Percentiles rank a stretch among this genome's conserved stretches.
Conservation (phyloP, 1,284 basidiomycete species). For the Puccinia novopanici region DNA sequence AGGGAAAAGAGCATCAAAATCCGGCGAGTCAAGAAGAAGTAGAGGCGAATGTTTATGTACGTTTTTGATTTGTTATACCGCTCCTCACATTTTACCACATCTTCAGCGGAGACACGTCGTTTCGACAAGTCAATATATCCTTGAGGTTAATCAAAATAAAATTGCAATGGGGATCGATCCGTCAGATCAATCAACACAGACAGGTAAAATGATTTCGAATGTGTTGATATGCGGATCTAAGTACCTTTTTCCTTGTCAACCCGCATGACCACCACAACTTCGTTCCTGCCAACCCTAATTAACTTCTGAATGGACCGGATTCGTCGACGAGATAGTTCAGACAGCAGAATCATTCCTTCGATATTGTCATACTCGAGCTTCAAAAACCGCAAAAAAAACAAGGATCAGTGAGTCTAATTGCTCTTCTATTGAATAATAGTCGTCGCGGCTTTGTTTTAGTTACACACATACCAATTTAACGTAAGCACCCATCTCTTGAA, state of each 20-base stretch:
- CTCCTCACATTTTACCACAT: slow-evolving; percentile 97
- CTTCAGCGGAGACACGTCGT: slow-evolving; percentile 97
- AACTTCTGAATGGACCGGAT: slow-evolving; percentile 98
- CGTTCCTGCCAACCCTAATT: slow-evolving; percentile 94
- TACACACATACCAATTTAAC: slow-evolving; percentile 71
- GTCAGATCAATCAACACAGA: slow-evolving; percentile 4
- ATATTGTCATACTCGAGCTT: slow-evolving; percentile 94
- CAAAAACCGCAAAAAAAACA: background rate
- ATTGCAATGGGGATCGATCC: slow-evolving; percentile 12
- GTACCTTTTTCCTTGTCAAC: slow-evolving; percentile 99
- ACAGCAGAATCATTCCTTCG: slow-evolving; percentile 98
- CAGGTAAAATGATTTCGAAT: too few species aligned
- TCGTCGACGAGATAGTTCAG: slow-evolving; percentile 92
- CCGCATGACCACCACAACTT: slow-evolving; percentile 95
- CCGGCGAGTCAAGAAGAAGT: background rate
- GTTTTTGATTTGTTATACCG: slow-evolving; percentile 97
- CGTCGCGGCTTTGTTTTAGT: background rate
- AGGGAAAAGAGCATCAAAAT: background rate
- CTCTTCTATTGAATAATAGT: background rate
- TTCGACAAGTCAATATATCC: slow-evolving; percentile 99
- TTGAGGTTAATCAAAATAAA: slow-evolving; percentile 58
- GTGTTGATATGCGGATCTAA: slow-evolving; percentile 57
- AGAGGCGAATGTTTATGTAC: slow-evolving; percentile 64
- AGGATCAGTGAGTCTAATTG: background rate
- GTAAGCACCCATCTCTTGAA: slow-evolving; percentile 99